A percentile compares a stretch with the other conserved stretches of the same genome.
phyloP scores from a whole-genome alignment of 2,329 filamentous ascomycete species.

The Arthrobotrys iridis region DNA sequence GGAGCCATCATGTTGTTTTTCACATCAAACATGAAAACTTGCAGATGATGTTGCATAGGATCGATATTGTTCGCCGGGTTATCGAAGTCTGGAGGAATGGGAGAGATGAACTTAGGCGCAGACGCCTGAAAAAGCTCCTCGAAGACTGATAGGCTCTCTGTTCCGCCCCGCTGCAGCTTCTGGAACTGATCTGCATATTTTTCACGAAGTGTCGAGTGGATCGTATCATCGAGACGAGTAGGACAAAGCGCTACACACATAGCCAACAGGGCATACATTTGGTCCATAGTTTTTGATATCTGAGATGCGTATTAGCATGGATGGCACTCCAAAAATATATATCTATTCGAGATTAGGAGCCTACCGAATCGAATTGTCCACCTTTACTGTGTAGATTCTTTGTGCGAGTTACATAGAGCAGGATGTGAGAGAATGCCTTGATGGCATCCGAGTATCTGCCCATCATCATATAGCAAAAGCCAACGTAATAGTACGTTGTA shows the following conservation, averaged over 20 bases:
- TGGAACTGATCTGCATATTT: constrained; percentile 99
- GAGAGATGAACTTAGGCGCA: constrained; percentile 99
- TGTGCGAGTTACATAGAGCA: constrained; percentile 96
- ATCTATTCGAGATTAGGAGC: neutral
- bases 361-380: constrained; percentile 85
- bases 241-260: constrained; percentile 99
- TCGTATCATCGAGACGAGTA: constrained; percentile 96
- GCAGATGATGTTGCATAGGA: constrained; percentile 94
- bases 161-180: constrained; percentile 93
- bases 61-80: constrained; percentile 96
- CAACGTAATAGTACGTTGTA: constrained; percentile 95
- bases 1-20: constrained; percentile 96
- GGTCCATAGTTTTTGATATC: constrained; percentile 99
- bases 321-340: neutral
- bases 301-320: constrained; percentile 9
- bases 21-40: constrained; percentile 99
- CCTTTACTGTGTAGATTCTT: constrained; percentile 99
- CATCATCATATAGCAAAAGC: constrained; percentile 99
- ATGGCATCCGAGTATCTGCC: constrained; percentile 98
- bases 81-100: constrained; percentile 96
- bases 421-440: constrained; percentile 99
- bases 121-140: constrained; percentile 97
- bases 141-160: constrained; percentile 93
- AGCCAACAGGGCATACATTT: constrained; percentile 99
- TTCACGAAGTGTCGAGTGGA: constrained; percentile 96